Evolutionary conservation across 2,329 filamentous ascomycete genomes (phyloP), one percentile per base, ranked within the genome.

Genomic region (Colletotrichum paranaense): DNA sequence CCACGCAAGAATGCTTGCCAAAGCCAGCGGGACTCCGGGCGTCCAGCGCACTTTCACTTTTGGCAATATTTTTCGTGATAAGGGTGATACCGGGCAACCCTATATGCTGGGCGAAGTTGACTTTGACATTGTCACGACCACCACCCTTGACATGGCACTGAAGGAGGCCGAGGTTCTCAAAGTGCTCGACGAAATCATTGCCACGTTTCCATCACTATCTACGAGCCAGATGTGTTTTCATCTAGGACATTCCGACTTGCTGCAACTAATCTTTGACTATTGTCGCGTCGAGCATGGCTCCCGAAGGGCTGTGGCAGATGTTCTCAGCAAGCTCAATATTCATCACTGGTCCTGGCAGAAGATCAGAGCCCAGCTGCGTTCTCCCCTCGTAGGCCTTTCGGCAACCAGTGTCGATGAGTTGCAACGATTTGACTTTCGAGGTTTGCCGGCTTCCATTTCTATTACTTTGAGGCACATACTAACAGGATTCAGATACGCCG

Each of bases 161-260:
- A 97, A 97, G 78, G 97, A 99, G 82, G 96, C 96, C 0, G 96
- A 98, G 82, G 92, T 95, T 0, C 90, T 99, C 77, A 98, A 98
- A 78, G 95, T 98, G 2, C 85, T 98, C 26, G 97, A 99, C 80
- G 97, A 99, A 80, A 93, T 98, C 53, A 89, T 97, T 19, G 88
- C 92, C 62, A 89, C 92, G 5, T 95, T 98, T 75, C 95, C 95
- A 0, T 91, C 92, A 2, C 86, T 97, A 14, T 88, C 90, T 11
- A 88, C 90, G 0, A 88, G 89, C 2, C 90, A 91, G 30, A 95
- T 98, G 91, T 97, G 94, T 79, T 97, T 98, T 77, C 92, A 98
- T 76, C 82, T 99, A 46, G 97, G 97, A 62, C 97, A 99, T 80
- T 94, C 94, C 0, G 92, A 95, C 80, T 87, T 99, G 3, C 85